These are phyloP conservation scores for Podaxis pistillaris DNA, from an alignment of 768 basidiomycete species.

Conservation along the genomic window DNA sequence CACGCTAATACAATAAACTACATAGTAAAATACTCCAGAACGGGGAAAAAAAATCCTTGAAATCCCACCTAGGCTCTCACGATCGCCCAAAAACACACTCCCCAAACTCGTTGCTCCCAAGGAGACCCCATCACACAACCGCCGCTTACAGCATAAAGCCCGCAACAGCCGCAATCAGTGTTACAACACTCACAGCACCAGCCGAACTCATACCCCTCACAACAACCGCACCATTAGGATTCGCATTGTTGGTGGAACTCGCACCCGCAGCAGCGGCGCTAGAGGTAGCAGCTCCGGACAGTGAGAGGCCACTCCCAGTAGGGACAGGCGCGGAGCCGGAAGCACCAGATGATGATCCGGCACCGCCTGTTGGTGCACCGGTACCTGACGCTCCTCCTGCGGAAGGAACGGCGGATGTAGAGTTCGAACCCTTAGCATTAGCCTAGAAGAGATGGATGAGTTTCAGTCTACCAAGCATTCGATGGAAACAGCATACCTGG, in stretches of 20 bases:
- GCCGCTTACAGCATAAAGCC: conserved; percentile 29
- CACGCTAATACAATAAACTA: conserved; percentile 11
- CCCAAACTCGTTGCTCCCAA: neutral
- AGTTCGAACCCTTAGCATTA: conserved; percentile 18
- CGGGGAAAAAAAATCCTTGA: neutral
- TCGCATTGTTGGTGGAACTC: conserved; percentile 17
- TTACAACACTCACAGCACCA: conserved; percentile 28
- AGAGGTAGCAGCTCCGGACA: neutral
- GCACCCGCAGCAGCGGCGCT: conserved; percentile 20
- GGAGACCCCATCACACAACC: neutral
- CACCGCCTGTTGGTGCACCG: neutral
- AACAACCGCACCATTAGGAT: conserved; percentile 26
- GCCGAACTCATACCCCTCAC: conserved; percentile 32
- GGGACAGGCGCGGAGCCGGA: neutral
- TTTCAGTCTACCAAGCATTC: neutral
- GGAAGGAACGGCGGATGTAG: conserved; percentile 13
- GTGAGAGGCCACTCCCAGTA: neutral
- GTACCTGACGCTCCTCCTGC: conserved; percentile 10
- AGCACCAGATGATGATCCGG: neutral
- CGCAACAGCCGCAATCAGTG: conserved; percentile 24
- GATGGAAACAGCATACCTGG: conserved; percentile 31
- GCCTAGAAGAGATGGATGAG: neutral
- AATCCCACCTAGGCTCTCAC: neutral
- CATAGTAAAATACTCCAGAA: neutral
- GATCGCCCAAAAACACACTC: neutral